These are phyloP conservation scores for Beta macrorhiza DNA, from an alignment of 179 eudicot genomes.

Conservation along the genomic window DNA sequence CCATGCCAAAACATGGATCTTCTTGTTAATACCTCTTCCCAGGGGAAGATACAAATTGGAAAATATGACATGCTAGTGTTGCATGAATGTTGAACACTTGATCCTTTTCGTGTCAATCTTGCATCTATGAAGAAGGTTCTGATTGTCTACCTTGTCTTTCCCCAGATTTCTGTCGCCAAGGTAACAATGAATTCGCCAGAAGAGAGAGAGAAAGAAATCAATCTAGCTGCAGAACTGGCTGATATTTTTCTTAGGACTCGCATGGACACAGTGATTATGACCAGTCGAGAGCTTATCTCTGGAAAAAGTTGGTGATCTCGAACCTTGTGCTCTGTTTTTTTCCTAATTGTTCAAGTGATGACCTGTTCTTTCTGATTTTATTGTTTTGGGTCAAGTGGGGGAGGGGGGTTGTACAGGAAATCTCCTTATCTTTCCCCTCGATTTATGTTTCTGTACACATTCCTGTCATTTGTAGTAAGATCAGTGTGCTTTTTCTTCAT, in stretches of 20 bases:
- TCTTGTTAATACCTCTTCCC: neutral
- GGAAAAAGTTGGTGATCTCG: constrained; percentile 67
- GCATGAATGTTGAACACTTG: neutral
- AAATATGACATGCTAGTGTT: neutral
- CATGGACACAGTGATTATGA: constrained; percentile 84
- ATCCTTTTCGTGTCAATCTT: too few relatives aligned
- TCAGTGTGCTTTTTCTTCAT: neutral
- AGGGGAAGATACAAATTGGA: neutral
- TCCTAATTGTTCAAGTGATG: neutral
- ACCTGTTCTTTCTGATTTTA: neutral
- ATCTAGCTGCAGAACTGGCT: constrained; percentile 67
- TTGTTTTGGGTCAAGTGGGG: neutral
- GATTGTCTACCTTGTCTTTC: constrained; percentile 15
- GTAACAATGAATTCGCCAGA: constrained; percentile 77
- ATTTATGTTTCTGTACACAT: neutral
- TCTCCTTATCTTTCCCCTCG: neutral
- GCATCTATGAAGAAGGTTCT: too few relatives aligned
- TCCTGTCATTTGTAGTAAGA: neutral
- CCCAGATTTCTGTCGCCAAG: constrained; percentile 80
- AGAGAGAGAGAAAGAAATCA: constrained; percentile 84
- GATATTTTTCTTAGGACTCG: constrained; percentile 60
- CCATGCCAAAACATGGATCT: neutral
- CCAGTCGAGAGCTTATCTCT: constrained; percentile 79
- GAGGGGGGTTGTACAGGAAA: neutral
- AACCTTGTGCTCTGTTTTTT: constrained; percentile 1